phyloP scores from a whole-genome alignment of 2,329 filamentous ascomycete species.

The Aspergillus terreus region DNA sequence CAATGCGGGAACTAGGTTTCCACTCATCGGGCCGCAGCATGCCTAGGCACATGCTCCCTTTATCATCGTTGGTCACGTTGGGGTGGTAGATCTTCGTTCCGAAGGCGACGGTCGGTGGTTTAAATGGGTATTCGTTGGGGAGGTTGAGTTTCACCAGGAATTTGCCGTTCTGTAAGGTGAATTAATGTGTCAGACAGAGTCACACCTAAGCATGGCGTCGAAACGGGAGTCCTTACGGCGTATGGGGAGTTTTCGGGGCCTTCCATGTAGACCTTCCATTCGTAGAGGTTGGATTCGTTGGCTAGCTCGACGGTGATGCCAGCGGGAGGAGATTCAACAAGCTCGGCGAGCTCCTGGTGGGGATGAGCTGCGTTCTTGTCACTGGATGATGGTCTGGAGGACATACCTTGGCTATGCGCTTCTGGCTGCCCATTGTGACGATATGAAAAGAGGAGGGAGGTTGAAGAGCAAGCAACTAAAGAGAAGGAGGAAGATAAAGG shows the following conservation, averaged over 20 bases:
- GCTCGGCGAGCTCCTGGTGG: constrained; percentile 58
- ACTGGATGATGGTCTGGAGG: background rate
- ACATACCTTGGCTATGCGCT: constrained; percentile 46
- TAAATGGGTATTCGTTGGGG: constrained; percentile 83
- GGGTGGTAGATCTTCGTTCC: constrained; percentile 91
- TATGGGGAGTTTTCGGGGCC: constrained; percentile 64
- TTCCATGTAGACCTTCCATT: constrained; percentile 65
- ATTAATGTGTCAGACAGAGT: background rate
- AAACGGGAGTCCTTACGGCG: constrained; percentile 46
- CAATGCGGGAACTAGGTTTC: constrained; percentile 81
- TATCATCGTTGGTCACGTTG: constrained; percentile 83
- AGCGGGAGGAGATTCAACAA: constrained; percentile 52
- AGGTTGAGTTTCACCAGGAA: constrained; percentile 72
- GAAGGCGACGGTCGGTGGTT: constrained; percentile 76
- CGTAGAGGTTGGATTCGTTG: constrained; percentile 62
- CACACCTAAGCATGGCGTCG: background rate
- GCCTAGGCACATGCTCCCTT: constrained; percentile 80
- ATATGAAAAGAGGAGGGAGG: background rate
- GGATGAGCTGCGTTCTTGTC: constrained; percentile 4
- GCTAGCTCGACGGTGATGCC: constrained; percentile 56
- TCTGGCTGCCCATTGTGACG: constrained; percentile 39
- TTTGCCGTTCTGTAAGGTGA: constrained; percentile 55
- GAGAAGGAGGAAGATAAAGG: background rate
- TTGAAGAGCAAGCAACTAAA: constrained; percentile 11
- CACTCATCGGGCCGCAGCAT: constrained; percentile 82